phyloP scores from a whole-genome alignment of 139 green algal genomes.

The Axilococcus clingmanii region DNA sequence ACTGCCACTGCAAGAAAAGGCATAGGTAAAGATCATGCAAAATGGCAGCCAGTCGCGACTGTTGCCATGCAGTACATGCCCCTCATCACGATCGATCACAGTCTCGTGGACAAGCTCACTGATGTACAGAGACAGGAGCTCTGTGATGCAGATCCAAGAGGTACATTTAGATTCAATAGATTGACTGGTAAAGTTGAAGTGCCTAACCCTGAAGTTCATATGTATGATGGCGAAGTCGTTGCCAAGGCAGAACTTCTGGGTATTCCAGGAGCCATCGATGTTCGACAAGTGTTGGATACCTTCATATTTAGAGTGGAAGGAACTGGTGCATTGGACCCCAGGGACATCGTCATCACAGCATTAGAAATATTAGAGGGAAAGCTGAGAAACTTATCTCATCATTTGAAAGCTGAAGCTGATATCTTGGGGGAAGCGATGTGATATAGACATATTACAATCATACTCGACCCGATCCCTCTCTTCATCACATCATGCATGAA shows the following conservation, averaged over 20 bases:
- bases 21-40: conserved; percentile 97
- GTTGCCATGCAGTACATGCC: conserved; percentile 67
- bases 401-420: too few relatives aligned
- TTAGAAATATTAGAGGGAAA: conserved; percentile 64
- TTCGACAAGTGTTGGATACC: conserved; percentile 58
- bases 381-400: conserved; percentile 32
- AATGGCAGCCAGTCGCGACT: conserved; percentile 92
- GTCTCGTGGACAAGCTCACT: conserved; percentile 54
- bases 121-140: conserved; percentile 71
- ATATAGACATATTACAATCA: neutral
- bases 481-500: too few relatives aligned
- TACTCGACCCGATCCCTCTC: neutral
- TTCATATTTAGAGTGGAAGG: conserved; percentile 91
- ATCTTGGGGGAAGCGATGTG: too few relatives aligned
- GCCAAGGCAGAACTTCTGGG: conserved; percentile 74
- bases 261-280: conserved; percentile 65
- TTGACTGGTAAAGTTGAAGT: conserved; percentile 55
- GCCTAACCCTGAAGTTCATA: conserved; percentile 57
- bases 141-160: conserved; percentile 53
- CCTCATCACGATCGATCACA: conserved; percentile 78
- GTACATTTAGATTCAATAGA: conserved; percentile 70
- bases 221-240: conserved; percentile 76
- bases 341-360: conserved; percentile 56
- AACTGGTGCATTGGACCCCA: conserved; percentile 57
- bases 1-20: conserved; percentile 73